Evolutionary conservation across 768 basidiomycete species (phyloP).

Genomic region (Phylloporus rhodoxanthus): DNA sequence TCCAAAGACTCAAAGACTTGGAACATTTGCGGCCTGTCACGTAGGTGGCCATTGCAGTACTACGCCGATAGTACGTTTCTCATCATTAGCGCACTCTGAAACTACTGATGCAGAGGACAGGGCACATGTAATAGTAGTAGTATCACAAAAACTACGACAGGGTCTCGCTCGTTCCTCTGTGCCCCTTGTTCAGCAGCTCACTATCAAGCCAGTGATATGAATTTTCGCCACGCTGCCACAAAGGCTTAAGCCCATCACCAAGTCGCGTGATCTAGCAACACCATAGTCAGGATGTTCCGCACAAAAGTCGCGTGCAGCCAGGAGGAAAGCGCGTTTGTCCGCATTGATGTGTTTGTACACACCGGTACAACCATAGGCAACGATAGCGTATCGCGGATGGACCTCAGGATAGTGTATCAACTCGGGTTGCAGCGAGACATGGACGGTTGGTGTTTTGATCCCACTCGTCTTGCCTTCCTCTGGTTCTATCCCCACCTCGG

Average conservation of each 20-base stretch:
- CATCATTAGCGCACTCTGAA: too few species aligned
- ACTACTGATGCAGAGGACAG: too few species aligned
- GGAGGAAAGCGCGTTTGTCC: neutral
- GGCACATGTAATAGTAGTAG: too few species aligned
- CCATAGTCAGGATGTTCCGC: neutral
- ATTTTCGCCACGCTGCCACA: too few species aligned
- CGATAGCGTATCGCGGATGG: neutral
- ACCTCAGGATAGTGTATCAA: neutral
- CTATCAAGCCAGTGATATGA: too few species aligned
- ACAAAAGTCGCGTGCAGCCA: neutral
- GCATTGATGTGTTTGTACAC: neutral
- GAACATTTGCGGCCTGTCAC: too few species aligned
- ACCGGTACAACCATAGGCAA: neutral
- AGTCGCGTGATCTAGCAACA: neutral
- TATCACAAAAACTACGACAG: too few species aligned
- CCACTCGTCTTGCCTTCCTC: neutral
- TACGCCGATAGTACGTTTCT: too few species aligned
- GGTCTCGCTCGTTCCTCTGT: too few species aligned
- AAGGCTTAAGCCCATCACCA: conserved; percentile 25
- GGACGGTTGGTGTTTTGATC: neutral
- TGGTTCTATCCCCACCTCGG: neutral
- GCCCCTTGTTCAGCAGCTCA: too few species aligned
- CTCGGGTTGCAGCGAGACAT: neutral
- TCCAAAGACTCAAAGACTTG: too few species aligned
- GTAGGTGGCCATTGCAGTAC: too few species aligned